These are phyloP conservation scores for Penicillium vulpinum DNA, from an alignment of 2,329 filamentous ascomycete genomes.

Conservation along the genomic window DNA sequence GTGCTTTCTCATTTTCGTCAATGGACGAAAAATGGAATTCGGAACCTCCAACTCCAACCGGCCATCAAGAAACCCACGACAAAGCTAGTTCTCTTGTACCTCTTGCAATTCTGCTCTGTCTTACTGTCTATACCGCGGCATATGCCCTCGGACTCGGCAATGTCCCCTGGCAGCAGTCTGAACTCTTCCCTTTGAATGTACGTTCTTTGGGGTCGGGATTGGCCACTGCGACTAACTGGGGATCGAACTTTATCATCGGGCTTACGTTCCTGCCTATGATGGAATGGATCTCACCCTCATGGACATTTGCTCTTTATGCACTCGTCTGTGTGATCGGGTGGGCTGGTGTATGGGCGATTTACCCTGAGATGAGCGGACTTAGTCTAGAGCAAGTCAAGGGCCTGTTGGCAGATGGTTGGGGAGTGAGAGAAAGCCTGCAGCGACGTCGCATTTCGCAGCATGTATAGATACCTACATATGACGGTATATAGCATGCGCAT, in stretches of 20 bases:
- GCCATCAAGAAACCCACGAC: slow-evolving; percentile 26
- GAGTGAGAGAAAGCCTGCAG: slow-evolving; percentile 55
- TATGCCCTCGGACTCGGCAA: slow-evolving; percentile 89
- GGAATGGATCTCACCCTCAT: slow-evolving; percentile 68
- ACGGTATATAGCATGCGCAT: background rate
- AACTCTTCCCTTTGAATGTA: slow-evolving; percentile 73
- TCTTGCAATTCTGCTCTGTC: slow-evolving; percentile 66
- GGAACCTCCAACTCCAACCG: slow-evolving; percentile 13
- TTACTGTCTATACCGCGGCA: slow-evolving; percentile 79
- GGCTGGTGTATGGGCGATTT: slow-evolving; percentile 68
- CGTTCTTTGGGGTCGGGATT: slow-evolving; percentile 63
- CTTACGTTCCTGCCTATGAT: slow-evolving; percentile 87
- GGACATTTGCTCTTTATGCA: slow-evolving; percentile 82
- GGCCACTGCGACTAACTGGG: slow-evolving; percentile 79
- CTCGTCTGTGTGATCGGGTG: slow-evolving; percentile 67
- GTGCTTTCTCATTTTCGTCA: slow-evolving; percentile 70
- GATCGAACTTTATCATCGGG: slow-evolving; percentile 80
- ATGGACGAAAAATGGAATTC: slow-evolving; percentile 50
- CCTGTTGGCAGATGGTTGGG: slow-evolving; percentile 72
- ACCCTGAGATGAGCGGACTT: slow-evolving; percentile 83
- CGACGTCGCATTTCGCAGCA: slow-evolving; percentile 1
- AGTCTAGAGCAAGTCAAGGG: slow-evolving; percentile 76
- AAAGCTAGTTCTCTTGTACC: slow-evolving; percentile 33
- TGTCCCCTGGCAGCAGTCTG: slow-evolving; percentile 94
- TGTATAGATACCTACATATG: background rate